Conservation (phyloP, 1,284 basidiomycete genomes). For the Microstroma glucosiphilum region DNA sequence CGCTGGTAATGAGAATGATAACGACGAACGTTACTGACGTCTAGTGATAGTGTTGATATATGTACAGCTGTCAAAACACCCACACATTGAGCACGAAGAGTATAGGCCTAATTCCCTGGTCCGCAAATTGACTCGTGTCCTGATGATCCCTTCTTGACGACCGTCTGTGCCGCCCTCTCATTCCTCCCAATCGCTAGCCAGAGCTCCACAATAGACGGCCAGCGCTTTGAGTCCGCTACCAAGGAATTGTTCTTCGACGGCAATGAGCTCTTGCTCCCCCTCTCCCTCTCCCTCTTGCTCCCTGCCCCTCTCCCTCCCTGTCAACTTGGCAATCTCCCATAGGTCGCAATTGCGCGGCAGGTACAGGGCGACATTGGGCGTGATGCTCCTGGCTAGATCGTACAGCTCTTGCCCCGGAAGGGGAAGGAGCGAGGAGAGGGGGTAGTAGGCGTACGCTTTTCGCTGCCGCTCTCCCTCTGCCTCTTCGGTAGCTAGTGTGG, state of each 20-base stretch:
- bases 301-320: no score
- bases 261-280: conserved; percentile 54
- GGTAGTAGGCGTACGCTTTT: conserved; percentile 18
- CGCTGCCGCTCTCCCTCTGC: not conserved
- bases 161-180: no score
- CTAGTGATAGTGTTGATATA: no score
- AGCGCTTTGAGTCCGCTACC: conserved; percentile 68
- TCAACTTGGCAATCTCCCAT: conserved; percentile 64
- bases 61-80: no score
- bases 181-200: conserved; percentile 39
- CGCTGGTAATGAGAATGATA: no score
- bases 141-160: no score
- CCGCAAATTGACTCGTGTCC: no score
- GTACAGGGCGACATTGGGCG: conserved; percentile 63
- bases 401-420: conserved; percentile 77
- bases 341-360: conserved; percentile 77
- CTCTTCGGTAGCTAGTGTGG: not conserved
- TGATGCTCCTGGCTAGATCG: conserved; percentile 21
- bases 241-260: conserved; percentile 86
- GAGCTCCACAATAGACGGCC: conserved; percentile 55
- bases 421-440: conserved; percentile 62
- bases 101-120: no score
- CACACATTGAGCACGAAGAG: no score
- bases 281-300: not conserved
- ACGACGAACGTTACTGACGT: no score